These are phyloP conservation scores for Xylariaceae sp. DNA, from an alignment of 2,329 filamentous ascomycete species.

Conservation along the genomic window DNA sequence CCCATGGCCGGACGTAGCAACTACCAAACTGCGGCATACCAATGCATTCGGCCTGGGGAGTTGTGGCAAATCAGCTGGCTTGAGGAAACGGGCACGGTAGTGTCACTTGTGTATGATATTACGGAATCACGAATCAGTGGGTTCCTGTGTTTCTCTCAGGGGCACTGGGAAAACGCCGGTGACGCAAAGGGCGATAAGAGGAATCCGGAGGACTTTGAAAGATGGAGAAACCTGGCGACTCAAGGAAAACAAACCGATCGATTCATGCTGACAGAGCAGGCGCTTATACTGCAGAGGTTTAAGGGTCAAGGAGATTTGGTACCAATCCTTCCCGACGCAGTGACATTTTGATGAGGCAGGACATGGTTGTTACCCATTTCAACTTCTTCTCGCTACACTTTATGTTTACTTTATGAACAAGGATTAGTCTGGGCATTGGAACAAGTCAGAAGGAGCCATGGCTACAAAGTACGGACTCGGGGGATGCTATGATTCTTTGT, in stretches of 20 bases:
- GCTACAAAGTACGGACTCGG: too few relatives aligned
- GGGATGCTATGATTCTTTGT: too few relatives aligned
- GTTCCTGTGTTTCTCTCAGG: constrained; percentile 56
- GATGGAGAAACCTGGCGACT: constrained; percentile 53
- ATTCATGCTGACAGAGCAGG: constrained; percentile 57
- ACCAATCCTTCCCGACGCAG: too few relatives aligned
- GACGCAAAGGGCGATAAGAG: constrained; percentile 60
- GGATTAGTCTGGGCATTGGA: too few relatives aligned
- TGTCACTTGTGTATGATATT: constrained; percentile 60
- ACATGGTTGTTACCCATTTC: too few relatives aligned
- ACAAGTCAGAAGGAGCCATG: too few relatives aligned
- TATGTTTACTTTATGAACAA: too few relatives aligned
- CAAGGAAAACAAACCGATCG: constrained; percentile 54
- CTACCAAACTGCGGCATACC: constrained; percentile 57
- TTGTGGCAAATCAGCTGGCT: constrained; percentile 65
- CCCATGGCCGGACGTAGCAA: constrained; percentile 60
- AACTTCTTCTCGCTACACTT: too few relatives aligned
- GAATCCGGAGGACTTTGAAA: constrained; percentile 50
- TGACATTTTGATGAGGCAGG: too few relatives aligned
- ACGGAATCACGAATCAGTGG: constrained; percentile 51
- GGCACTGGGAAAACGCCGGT: constrained; percentile 55
- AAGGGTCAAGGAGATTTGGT: too few relatives aligned
- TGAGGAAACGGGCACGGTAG: constrained; percentile 61
- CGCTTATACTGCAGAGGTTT: too few relatives aligned
- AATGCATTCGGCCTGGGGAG: constrained; percentile 60